phyloP scores from a whole-genome alignment of 1,139 yeast species.

The Kodamaea arcana region DNA sequence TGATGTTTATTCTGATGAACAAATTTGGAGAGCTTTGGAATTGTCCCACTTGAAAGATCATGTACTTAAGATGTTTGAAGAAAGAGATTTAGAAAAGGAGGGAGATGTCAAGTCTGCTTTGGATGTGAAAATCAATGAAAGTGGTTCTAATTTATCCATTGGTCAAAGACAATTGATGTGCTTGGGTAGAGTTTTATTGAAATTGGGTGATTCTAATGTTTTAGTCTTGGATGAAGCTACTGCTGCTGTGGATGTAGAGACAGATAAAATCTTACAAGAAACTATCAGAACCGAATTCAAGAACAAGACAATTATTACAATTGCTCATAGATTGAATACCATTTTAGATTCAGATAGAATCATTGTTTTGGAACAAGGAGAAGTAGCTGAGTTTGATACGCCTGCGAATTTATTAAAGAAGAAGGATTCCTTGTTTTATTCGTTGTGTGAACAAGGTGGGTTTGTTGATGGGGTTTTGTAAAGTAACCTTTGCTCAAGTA shows the following conservation, averaged over 20 bases:
- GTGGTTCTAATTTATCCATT: slow-evolving; percentile 83
- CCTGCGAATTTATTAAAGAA: slow-evolving; percentile 67
- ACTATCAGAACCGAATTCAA: slow-evolving; percentile 83
- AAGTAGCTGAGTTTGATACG: slow-evolving; percentile 81
- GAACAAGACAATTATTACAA: slow-evolving; percentile 86
- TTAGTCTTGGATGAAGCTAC: slow-evolving; percentile 93
- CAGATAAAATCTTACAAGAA: slow-evolving; percentile 81
- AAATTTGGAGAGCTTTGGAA: slow-evolving; percentile 82
- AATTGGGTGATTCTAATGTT: slow-evolving; percentile 58
- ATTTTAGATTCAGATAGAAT: slow-evolving; percentile 89
- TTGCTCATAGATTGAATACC: slow-evolving; percentile 92
- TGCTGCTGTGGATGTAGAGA: slow-evolving; percentile 95
- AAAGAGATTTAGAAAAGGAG: slow-evolving; percentile 22
- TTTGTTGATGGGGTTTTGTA: slow-evolving; percentile 14
- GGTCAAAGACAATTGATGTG: slow-evolving; percentile 94
- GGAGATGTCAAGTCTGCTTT: slow-evolving; percentile 44
- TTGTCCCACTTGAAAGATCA: slow-evolving; percentile 81
- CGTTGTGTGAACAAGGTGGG: slow-evolving; percentile 72
- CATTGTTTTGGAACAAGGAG: slow-evolving; percentile 80
- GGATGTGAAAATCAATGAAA: slow-evolving; percentile 66
- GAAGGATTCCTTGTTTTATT: slow-evolving; percentile 68
- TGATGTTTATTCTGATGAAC: slow-evolving; percentile 60
- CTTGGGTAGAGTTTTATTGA: slow-evolving; percentile 80
- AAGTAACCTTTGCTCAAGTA: not conserved
- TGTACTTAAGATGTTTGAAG: slow-evolving; percentile 51